Conservation (phyloP, 495 filamentous ascomycete species). For the Chaetomium cochliodes region DNA sequence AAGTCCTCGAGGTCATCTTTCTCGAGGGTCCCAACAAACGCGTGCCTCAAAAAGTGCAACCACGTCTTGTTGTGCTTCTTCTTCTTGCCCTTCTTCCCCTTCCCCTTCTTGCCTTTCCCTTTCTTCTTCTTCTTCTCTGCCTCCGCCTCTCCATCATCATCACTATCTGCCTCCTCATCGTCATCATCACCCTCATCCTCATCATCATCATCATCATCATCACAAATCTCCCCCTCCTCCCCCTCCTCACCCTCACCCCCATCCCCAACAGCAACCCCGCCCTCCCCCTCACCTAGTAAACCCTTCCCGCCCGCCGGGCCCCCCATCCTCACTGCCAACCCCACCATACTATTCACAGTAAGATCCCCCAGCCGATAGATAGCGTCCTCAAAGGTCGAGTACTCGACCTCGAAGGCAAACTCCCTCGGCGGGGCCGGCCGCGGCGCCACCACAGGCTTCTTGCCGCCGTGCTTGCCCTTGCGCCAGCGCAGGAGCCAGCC, state of each 20-base stretch:
- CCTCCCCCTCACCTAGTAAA: too few relatives aligned
- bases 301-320: slow-evolving; percentile 36
- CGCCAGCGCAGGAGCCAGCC: slow-evolving; percentile 43
- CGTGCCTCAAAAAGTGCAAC: slow-evolving; percentile 72
- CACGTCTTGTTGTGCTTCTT: slow-evolving; percentile 60
- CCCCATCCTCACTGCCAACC: slow-evolving; percentile 77
- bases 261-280: not conserved
- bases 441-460: slow-evolving; percentile 39
- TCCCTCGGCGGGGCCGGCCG: slow-evolving; percentile 52
- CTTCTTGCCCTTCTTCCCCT: slow-evolving; percentile 46
- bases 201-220: slow-evolving; percentile 7
- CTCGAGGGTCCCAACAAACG: slow-evolving; percentile 72
- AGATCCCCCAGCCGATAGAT: slow-evolving; percentile 76
- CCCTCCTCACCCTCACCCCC: slow-evolving; percentile 22
- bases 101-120: slow-evolving; percentile 37
- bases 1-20: slow-evolving; percentile 56
- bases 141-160: slow-evolving; percentile 25
- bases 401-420: slow-evolving; percentile 81
- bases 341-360: slow-evolving; percentile 77
- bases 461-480: slow-evolving; percentile 57
- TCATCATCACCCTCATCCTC: slow-evolving; percentile 19
- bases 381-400: slow-evolving; percentile 73
- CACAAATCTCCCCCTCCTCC: slow-evolving; percentile 5
- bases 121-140: slow-evolving; percentile 40
- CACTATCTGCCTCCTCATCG: slow-evolving; percentile 23